Base-by-base conservation (phyloP, 352 stramenopile genomes). In the Pythium scleroteichum region DNA sequence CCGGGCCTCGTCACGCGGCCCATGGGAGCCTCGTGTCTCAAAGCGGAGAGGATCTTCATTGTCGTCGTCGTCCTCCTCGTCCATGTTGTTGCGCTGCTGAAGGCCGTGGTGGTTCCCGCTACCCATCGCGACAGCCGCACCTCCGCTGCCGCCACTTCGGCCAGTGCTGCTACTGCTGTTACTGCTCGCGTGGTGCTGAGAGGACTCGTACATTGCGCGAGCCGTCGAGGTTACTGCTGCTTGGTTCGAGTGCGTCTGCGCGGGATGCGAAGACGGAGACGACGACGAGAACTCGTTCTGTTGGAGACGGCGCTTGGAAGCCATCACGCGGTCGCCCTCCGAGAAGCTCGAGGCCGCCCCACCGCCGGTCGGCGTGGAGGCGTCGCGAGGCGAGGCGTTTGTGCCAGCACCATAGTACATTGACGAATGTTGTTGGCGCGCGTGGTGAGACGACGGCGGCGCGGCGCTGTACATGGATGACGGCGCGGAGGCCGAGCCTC, bases 1-100 rank as follows among this genome's bases (percentile, higher is more conserved):
- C 12, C 79, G 66, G 14, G 71, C 74, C 61, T 77, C 83, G 50
- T 90, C 76, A 0, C 78, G 73, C 9, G 78, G 79, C 12, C 78
- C 70, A 20, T 82, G 82, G 29, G 79, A 83, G 24, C 59, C 71
- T 2, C 77, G 73, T 9, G 69, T 69, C 44, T 72, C 65, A 19
- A 62, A 66, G n/a, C 62, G 62, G 20, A 69, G 48, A 4, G 62
- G 62, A 9, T 69, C 62, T 22, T 63, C 54, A 10, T 56, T 40
- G 46, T 60, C 42, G 19, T 60, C 49, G 19, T 59, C 53, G 53
- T 51, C 53, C 29, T 53, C 47, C 10, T 51, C 38, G 27, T 54
- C 55, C 8, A 38, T n/a, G 10, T 9, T 13, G 22, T 32, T 9
- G 38, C 4, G 45, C 19, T 39, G 29, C 17, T 24, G 32, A 27